phyloP scores from a whole-genome alignment of 2,329 filamentous ascomycete genomes.

The Tricladium varicosporioides region DNA sequence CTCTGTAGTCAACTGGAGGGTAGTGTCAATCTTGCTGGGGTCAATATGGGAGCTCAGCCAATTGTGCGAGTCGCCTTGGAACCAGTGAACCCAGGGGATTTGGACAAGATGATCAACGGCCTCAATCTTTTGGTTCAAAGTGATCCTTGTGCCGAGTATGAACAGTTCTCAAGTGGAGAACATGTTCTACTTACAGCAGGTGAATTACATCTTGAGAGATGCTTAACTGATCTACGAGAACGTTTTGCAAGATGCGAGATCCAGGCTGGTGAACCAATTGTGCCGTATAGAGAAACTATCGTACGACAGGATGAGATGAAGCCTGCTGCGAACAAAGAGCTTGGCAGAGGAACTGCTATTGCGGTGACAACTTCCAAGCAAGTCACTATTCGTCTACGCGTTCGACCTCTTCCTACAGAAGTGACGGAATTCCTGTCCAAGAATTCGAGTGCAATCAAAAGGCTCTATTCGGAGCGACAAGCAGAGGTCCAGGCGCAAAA shows the following conservation, averaged over 20 bases:
- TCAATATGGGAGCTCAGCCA: conserved; percentile 76
- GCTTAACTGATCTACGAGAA: conserved; percentile 88
- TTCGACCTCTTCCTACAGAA: conserved; percentile 72
- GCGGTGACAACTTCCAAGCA: conserved; percentile 82
- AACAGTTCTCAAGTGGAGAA: conserved; percentile 88
- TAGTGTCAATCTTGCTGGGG: conserved; percentile 84
- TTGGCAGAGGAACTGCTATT: conserved; percentile 79
- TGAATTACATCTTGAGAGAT: conserved; percentile 90
- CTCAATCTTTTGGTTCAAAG: conserved; percentile 86
- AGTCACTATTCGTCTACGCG: conserved; percentile 71
- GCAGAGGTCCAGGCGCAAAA: conserved; percentile 40
- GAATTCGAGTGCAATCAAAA: conserved; percentile 75
- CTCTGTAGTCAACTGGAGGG: conserved; percentile 85
- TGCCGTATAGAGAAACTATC: conserved; percentile 93
- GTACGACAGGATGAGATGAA: conserved; percentile 89
- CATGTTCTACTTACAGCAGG: conserved; percentile 94
- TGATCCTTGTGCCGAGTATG: conserved; percentile 93
- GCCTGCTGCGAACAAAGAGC: conserved; percentile 77
- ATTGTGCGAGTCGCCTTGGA: conserved; percentile 97
- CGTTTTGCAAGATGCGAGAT: conserved; percentile 93
- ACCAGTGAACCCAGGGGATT: conserved; percentile 81
- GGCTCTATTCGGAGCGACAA: conserved; percentile 70
- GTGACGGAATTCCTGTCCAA: conserved; percentile 86
- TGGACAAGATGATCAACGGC: conserved; percentile 93
- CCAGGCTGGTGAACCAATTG: conserved; percentile 89